phyloP scores from a whole-genome alignment of 495 filamentous ascomycete species.

The Hypoxylon fuscum region DNA sequence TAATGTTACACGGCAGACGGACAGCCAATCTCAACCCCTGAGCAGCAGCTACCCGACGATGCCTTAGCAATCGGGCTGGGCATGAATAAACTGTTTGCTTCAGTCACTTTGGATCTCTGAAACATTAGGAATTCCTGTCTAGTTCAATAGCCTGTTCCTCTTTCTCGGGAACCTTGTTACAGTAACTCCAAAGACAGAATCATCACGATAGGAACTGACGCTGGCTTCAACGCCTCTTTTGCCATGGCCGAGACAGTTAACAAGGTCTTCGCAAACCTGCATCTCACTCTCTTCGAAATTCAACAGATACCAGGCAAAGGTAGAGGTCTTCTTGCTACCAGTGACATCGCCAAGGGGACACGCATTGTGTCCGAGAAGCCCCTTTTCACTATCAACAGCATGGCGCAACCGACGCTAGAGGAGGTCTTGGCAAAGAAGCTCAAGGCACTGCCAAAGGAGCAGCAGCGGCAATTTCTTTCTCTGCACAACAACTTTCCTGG shows the following conservation, averaged over 20 bases:
- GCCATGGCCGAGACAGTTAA: background rate
- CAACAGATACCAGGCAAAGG: conserved; percentile 50
- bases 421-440: conserved; percentile 43
- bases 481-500: conserved; percentile 55
- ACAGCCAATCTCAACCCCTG: background rate
- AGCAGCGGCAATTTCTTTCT: conserved; percentile 52
- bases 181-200: background rate
- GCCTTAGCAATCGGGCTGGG: background rate
- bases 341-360: conserved; percentile 51
- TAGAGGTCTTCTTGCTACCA: conserved; percentile 48
- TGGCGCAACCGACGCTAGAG: conserved; percentile 36
- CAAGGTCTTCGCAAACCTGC: background rate
- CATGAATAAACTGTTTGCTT: background rate
- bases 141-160: too few relatives aligned
- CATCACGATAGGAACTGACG: background rate
- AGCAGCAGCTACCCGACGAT: background rate
- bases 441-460: conserved; percentile 43
- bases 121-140: too few relatives aligned
- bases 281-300: conserved; percentile 41
- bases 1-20: background rate
- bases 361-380: conserved; percentile 53
- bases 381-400: conserved; percentile 46
- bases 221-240: conserved; percentile 42
- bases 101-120: too few relatives aligned
- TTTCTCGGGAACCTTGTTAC: background rate